Evolutionary conservation across 139 green algal genomes (phyloP), one percentile per base, ranked within the genome.

Genomic region (Coccomyxa sp.): DNA sequence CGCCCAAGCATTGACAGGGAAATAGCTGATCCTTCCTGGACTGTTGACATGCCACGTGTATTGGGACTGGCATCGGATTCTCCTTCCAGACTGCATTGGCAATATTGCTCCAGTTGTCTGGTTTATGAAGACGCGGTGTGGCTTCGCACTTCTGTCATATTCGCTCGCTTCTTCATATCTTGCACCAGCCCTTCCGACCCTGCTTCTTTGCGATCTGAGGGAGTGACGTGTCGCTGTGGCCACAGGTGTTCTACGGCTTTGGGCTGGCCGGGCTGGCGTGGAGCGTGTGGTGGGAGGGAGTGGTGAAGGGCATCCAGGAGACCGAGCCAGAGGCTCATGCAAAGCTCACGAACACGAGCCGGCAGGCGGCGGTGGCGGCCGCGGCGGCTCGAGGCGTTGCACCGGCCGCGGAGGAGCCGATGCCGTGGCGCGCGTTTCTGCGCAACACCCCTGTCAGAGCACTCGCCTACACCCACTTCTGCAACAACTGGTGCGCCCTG

Each of bases 401-500:
- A 15, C n/a, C 18, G 13, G 59, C 25, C 13, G 67, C 27, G 0
- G 27, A 75, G 57, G 23, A 83, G 31, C 21, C n/a, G 25, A 74
- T 98, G 59, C 96, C 96, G 13, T 99, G 94, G 93, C 87, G 96
- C 18, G 91, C 89, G 3, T 97, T 99, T 85, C 84, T 98, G 67
- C 88, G 91, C 68, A 90, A 82, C 67, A 75, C 30, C 11, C 87
- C 94, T 58, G 85, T 99, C 16, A 88, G 87, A 28, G 96, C 93
- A 12, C 90, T 99, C 27, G 93, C 91, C 18, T 98, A 94, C 87
- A 95, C 93, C 4, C 97, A 99, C 90, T 99, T 99, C 82, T 96
- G 92, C 90, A 96, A 98, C 87, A 98, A 99, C 90, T 99, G 96
- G 95, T 95, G 88, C 57, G 86, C 57, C 0, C 71, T 38, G 58